Evolutionary conservation across 2,329 filamentous ascomycete species (phyloP), one percentile per base, ranked within the genome.

Genomic region (Diaporthe sp.): DNA sequence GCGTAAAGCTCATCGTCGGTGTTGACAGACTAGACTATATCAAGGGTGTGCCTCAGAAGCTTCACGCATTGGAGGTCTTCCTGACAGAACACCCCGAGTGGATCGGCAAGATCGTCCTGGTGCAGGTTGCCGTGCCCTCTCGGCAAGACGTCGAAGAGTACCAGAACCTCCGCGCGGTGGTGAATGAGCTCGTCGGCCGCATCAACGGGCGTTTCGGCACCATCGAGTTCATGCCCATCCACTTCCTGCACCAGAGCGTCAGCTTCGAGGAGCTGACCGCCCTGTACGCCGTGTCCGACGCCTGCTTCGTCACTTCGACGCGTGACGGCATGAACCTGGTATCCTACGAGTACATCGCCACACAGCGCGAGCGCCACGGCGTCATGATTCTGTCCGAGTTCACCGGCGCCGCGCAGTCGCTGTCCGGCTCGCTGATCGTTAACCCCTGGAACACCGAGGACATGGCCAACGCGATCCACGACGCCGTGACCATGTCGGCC

Each of bases 391-490:
- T 99, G 42, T 98, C 96, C 64, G 97, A 99, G 83, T 98, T 99
- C 82, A 96, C 97, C 0, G 97, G 97, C 57, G 97, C 97, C 10
- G 96, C 97, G 0, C 97, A 98, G 84, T 97, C 94, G 77, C 89
- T 99, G 74, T 98, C 97, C 78, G 96, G 96, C 76, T 95, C 94
- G 79, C 88, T 98, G 69, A 96, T 98, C 71, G 95, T 98, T 81
- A 99, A 99, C 84, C 97, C 97, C 1, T 99, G 97, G 97, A 98
- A 98, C 83, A 98, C 96, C 0, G 96, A 98, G 82, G 96, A 98
- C 83, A 88, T 98, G 50, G 96, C 96, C 54, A 94, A 95, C 80
- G 95, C 96, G 8, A 96, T 98, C 78, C 94, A 98, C 83, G 95
- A 98, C 78, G 95, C 96, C n/a, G 95, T 98, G 57, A 98, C 96